Evolutionary conservation across 768 basidiomycete species (phyloP), one percentile per base, ranked within the genome.

Genomic region (Zangia roseola): DNA sequence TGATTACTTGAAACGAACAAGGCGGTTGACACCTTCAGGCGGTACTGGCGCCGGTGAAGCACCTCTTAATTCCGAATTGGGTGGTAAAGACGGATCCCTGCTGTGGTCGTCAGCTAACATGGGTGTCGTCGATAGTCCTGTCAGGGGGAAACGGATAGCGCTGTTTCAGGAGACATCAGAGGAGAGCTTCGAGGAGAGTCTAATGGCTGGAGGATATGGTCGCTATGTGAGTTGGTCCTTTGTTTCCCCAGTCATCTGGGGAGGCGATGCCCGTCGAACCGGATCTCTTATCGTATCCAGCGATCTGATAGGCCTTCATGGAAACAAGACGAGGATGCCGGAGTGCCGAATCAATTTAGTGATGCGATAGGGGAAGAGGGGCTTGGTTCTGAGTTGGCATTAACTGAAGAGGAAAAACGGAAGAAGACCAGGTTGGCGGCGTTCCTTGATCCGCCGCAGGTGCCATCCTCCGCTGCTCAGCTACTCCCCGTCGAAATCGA

Each of bases 81-180:
- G 30, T 17, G 37, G 45, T 26, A 47, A 52, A 40, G 57, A 53
- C 19, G 44, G 31, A 37, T 54, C 58, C 39, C 40, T 55, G 40
- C 43, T 56, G 38, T 59, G 62, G 56, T 60, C 61, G 47, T 50
- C 63, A 14, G 42, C 39, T 14, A 58, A 70, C 26, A 69, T 88
- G 25, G 86, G 86, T 14, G 81, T 90, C 23, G 77, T 76, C 55
- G 82, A 84, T 54, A 88, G 81, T 56, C 87, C 88, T 0, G 65
- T 74, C 46, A 89, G 85, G 68, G 89, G 89, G 1, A 74, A 88
- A 48, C 74, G 87, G 43, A 70, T 90, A 30, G 83, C 81, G 55
- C 65, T 91, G 34, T 91, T 90, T 64, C 87, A 88, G 63, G 86
- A 88, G 68, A 89, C 87, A 0, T 86, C 84, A 5, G 86, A 88